Percentiles rank a stretch among this genome's conserved stretches.
These are phyloP conservation scores for Capsicum rhomboideum DNA, from an alignment of 257 asterid genomes.

Conservation along the genomic window DNA sequence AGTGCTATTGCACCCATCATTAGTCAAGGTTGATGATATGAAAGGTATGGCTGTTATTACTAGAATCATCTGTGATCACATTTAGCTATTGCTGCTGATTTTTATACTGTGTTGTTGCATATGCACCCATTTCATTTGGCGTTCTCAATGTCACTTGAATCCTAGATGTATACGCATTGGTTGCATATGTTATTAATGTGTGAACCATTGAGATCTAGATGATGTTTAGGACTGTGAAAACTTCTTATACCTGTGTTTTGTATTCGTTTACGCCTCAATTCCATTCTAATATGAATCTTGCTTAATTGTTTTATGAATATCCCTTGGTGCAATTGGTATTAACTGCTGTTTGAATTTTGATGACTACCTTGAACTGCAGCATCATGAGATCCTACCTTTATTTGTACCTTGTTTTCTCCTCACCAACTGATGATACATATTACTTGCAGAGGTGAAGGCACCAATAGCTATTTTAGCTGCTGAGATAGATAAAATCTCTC, in stretches of 20 bases:
- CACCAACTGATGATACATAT: not conserved
- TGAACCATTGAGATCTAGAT: not conserved
- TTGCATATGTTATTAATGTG: not conserved
- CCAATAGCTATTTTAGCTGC: slow-evolving; percentile 59
- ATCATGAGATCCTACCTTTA: not conserved
- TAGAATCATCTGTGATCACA: not conserved
- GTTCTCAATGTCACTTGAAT: not conserved
- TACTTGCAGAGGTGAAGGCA: slow-evolving; percentile 36
- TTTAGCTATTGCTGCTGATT: not conserved
- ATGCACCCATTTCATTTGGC: not conserved
- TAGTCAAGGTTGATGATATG: slow-evolving; percentile 38
- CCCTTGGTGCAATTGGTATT: not conserved
- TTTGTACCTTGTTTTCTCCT: not conserved
- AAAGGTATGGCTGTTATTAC: slow-evolving; percentile 27
- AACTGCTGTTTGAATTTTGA: not conserved
- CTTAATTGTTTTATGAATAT: not conserved
- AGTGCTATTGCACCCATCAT: slow-evolving; percentile 51
- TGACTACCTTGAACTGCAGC: not conserved
- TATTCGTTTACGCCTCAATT: not conserved
- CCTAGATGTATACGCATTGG: not conserved
- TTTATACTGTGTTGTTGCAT: not conserved
- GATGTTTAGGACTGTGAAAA: not conserved
- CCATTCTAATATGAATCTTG: not conserved
- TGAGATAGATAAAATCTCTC: slow-evolving; percentile 37
- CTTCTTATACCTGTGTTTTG: not conserved